Base-by-base conservation (phyloP, 352 stramenopile species). In the Elongisporangium anandrum region DNA sequence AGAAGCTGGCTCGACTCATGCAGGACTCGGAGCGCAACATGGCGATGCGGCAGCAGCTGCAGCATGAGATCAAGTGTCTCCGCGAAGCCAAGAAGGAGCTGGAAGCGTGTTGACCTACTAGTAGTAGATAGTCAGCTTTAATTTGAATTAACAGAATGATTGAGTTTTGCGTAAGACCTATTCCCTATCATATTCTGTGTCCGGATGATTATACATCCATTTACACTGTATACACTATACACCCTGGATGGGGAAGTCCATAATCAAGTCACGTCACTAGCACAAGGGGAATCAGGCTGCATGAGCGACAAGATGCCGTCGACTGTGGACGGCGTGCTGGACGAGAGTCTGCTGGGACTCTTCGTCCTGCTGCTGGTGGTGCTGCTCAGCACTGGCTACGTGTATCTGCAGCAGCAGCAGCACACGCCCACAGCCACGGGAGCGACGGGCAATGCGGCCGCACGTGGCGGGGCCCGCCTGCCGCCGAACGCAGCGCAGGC, bases 381-480 rank as follows among this genome's bases (percentile, higher is more conserved):
- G 38, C 70, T 89, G 64, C 64, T 89, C 34, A 86, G 78, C 61
- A 89, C 82, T 0, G 84, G 82, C 50, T 92, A 92, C 67, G 75
- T 92, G 13, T 88, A 87, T 56, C 48, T 87, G 16, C 80, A 90
- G 66, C 80, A 87, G 63, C 63, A 82, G 59, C 77, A 75, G n/a
- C n/a, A n/a, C n/a, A 56, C 70, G 39, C 64, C 49, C 41, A 59
- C 29, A 50, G 29, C 15, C 50, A 47, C 9, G 53, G 52, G 50
- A 24, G 29, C 21, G 57, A 57, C 41, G 22, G 47, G 5, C 56
- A 63, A 7, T 24, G 52, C 4, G 60, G n/a, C 4, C 34, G 54
- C 63, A 1, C 69, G 60, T 57, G 50, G 59, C 61, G 23, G 61
- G 54, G 20, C 57, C 4, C 34, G 34, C 34, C 34, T 64, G 4